Evolutionary conservation across 768 basidiomycete genomes (phyloP).

Genomic region (Mycena olivaceomarginata): DNA sequence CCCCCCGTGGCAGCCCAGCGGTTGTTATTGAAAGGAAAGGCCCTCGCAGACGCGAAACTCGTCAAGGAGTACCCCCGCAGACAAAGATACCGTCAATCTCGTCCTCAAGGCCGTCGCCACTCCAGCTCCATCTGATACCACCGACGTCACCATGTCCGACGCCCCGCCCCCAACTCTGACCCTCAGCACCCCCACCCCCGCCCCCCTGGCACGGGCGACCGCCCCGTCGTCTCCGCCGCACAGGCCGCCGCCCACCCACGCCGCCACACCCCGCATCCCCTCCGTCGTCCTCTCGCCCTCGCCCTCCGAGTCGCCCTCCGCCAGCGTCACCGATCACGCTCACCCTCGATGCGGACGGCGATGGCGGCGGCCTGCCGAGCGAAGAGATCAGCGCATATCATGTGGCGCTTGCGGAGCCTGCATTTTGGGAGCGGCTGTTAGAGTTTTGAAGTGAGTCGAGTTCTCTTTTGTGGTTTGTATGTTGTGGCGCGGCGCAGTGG

Average conservation of each 20-base stretch:
- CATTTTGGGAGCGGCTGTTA: slow-evolving; percentile 86
- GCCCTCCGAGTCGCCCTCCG: slow-evolving; percentile 66
- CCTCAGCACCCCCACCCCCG: slow-evolving; percentile 44
- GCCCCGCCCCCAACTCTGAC: slow-evolving; percentile 15
- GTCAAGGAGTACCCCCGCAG: slow-evolving; percentile 91
- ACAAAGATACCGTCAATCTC: slow-evolving; percentile 89
- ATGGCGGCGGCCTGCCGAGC: slow-evolving; percentile 58
- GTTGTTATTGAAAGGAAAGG: slow-evolving; percentile 95
- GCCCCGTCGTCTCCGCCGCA: neutral
- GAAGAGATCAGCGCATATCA: slow-evolving; percentile 77
- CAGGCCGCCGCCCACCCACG: slow-evolving; percentile 44
- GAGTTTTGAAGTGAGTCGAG: slow-evolving; percentile 77
- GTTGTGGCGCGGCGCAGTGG: neutral
- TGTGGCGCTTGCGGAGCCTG: slow-evolving; percentile 81
- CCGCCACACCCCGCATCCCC: slow-evolving; percentile 81
- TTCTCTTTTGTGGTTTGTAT: neutral
- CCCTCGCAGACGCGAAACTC: slow-evolving; percentile 90
- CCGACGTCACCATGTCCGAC: slow-evolving; percentile 44
- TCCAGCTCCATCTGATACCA: slow-evolving; percentile 54
- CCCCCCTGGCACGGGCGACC: slow-evolving; percentile 44
- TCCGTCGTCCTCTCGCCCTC: slow-evolving; percentile 88
- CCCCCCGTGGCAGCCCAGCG: slow-evolving; percentile 90
- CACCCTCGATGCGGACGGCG: slow-evolving; percentile 75
- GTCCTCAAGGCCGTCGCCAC: slow-evolving; percentile 83
- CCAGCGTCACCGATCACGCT: slow-evolving; percentile 72